Base-by-base conservation (phyloP, 2,329 filamentous ascomycete genomes). In the Colletotrichum aenigma region DNA sequence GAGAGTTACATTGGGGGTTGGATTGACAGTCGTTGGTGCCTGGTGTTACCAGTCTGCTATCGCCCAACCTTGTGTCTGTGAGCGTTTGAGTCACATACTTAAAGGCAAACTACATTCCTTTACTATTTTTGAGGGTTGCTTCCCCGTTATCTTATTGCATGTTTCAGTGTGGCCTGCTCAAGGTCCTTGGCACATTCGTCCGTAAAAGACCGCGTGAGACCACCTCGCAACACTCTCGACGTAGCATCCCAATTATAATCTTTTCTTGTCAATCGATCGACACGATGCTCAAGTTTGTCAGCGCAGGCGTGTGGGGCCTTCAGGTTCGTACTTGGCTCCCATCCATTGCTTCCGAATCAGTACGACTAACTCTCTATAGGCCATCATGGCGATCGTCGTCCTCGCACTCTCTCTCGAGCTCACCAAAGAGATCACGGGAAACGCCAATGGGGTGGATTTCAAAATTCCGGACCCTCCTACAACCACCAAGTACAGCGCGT, bases 361-460 rank as follows among this genome's bases (percentile, higher is more conserved):
- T 26, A 26, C 26, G 26, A 26, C 26, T 26, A 26, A 26, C 26
- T 26, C 26, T 26, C 26, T 7, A 7, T 7, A 28, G 76, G 67
- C 26, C 28, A 71, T 77, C 28, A 71, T 77, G 66, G 60, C 67
- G 9, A 68, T 76, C 8, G 74, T 76, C 2, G 76, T 71, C 9
- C 70, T 77, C n/a, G 76, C 64, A 2, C 21, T 77, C 3, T 76
- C 74, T 2, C 12, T 69, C 6, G 66, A 74, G 24, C 66, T 77
- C 9, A 28, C 28, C 28, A 28, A 26, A 26, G 26, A 26, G 26
- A 26, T 26, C 26, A 26, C 26, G 26, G 26, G 26, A 26, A 26
- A 26, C 26, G 26, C 26, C 26, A 26, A 26, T 26, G 26, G 26
- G 26, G 26, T 26, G 26, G 26, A 26, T 26, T 26, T 26, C 26